phyloP scores from a whole-genome alignment of 2,329 filamentous ascomycete genomes.

The Aspergillus pseudoviridinutans region DNA sequence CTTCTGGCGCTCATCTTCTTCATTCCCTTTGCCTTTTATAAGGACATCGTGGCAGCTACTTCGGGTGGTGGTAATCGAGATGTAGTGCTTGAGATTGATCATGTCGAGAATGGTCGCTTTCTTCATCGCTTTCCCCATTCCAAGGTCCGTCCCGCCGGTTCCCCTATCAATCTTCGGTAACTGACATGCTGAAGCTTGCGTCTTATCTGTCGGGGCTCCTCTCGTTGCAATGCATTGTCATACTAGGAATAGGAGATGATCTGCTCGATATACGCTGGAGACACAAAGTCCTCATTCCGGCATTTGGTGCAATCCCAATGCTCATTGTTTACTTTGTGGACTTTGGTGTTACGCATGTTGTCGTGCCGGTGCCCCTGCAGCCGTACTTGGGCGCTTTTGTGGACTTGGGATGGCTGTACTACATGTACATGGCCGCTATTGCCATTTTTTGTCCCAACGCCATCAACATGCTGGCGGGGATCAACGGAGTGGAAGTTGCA shows the following conservation, averaged over 20 bases:
- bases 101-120: constrained; percentile 77
- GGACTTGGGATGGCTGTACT: constrained; percentile 80
- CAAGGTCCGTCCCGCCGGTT: constrained; percentile 58
- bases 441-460: constrained; percentile 98
- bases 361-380: constrained; percentile 81
- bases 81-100: constrained; percentile 68
- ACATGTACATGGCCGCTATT: constrained; percentile 92
- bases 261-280: constrained; percentile 98
- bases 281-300: constrained; percentile 97
- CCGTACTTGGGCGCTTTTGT: constrained; percentile 80
- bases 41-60: constrained; percentile 92
- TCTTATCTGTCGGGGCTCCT: constrained; percentile 93
- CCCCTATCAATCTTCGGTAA: background rate
- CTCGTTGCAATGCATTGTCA: constrained; percentile 82
- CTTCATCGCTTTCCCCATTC: constrained; percentile 90
- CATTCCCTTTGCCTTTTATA: constrained; percentile 96
- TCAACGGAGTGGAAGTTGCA: constrained; percentile 95
- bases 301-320: constrained; percentile 86
- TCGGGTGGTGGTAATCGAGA: constrained; percentile 91
- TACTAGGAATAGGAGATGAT: constrained; percentile 92
- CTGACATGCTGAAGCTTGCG: constrained; percentile 60
- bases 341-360: constrained; percentile 93
- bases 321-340: constrained; percentile 98
- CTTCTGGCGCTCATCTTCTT: constrained; percentile 84
- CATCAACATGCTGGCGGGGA: constrained; percentile 99